Evolutionary conservation across 148 eudicot species (phyloP).

Genomic region (Heliamphora exappendiculata): DNA sequence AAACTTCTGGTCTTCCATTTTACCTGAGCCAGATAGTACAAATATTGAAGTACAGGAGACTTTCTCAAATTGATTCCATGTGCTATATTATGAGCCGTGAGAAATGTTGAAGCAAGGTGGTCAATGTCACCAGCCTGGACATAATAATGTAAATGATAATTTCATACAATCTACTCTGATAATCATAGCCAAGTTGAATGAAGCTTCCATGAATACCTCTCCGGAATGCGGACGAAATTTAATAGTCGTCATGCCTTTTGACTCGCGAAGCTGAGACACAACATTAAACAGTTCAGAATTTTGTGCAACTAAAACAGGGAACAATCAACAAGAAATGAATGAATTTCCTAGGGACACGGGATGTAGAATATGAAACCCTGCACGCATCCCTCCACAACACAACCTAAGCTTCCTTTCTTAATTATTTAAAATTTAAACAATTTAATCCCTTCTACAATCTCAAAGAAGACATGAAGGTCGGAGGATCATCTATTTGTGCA

Average conservation of each 20-base stretch:
- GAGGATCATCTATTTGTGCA: background rate
- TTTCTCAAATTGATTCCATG: slow-evolving; percentile 97
- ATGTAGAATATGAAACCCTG: background rate
- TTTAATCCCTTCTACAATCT: background rate
- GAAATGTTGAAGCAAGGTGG: slow-evolving; percentile 96
- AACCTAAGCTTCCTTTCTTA: background rate
- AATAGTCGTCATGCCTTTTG: slow-evolving; percentile 92
- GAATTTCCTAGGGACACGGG: background rate
- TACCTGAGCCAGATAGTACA: slow-evolving; percentile 96
- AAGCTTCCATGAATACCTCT: slow-evolving; percentile 48
- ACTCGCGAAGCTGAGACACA: slow-evolving; percentile 87
- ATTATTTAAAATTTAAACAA: background rate
- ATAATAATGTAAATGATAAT: slow-evolving; percentile 11
- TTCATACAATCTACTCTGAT: background rate
- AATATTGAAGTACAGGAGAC: slow-evolving; percentile 96
- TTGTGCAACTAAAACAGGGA: background rate
- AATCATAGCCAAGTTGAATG: background rate
- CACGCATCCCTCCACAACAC: background rate
- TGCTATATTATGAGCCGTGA: slow-evolving; percentile 80
- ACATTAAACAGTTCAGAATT: slow-evolving; percentile 14
- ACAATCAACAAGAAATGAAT: background rate
- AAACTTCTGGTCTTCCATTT: background rate
- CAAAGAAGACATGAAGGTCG: background rate
- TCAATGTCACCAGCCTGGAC: slow-evolving; percentile 96
- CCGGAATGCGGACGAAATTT: slow-evolving; percentile 97